A percentile compares a stretch with the other conserved stretches of the same genome.
Evolutionary conservation across 2,329 filamentous ascomycete genomes (phyloP).

Genomic region (Cytospora paraplurivora): DNA sequence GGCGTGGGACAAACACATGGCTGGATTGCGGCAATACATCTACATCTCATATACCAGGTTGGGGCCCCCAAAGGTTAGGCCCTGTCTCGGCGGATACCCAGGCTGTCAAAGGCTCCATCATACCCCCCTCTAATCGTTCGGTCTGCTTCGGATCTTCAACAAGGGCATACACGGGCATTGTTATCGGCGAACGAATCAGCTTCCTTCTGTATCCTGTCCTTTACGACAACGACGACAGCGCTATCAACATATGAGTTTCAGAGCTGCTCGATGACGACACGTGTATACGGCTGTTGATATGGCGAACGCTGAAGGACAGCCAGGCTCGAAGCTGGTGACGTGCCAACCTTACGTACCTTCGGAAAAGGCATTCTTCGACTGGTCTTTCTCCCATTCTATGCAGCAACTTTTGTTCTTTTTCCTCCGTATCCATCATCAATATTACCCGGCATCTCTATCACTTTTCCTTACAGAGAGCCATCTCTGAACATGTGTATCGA

Average conservation of each 20-base stretch:
- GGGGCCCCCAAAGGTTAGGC: not conserved
- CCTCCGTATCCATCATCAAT: not conserved
- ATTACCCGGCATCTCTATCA: constrained; percentile 9
- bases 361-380: not conserved
- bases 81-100: not conserved
- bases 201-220: not conserved
- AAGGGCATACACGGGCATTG: not conserved
- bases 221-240: not conserved
- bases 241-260: not conserved
- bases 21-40: constrained; percentile 19
- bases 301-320: not conserved
- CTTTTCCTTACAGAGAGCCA: not conserved
- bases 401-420: not conserved
- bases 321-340: not conserved
- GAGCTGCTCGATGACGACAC: not conserved
- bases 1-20: constrained; percentile 23
- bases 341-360: not conserved
- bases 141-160: not conserved
- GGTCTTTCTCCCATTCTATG: not conserved
- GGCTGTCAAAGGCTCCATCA: not conserved
- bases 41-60: constrained; percentile 12
- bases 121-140: not conserved
- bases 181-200: not conserved
- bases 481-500: constrained; percentile 12
- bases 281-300: not conserved